phyloP scores from a whole-genome alignment of 345 rosid species.

The Eucalyptus melliodora region DNA sequence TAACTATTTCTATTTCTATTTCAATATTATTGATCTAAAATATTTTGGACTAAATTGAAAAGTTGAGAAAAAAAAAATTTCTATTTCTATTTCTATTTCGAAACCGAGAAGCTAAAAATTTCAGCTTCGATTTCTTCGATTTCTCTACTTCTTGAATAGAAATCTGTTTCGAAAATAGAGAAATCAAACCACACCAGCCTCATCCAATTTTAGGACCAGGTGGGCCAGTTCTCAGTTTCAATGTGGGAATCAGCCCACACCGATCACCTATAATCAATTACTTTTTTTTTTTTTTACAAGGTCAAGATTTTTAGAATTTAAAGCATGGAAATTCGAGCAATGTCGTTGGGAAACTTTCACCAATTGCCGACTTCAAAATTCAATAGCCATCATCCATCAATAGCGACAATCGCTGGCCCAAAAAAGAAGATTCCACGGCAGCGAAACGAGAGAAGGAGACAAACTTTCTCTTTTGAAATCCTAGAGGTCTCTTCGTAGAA shows the following conservation, averaged over 20 bases:
- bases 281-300: not conserved
- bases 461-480: not conserved
- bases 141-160: too few relatives aligned
- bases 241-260: too few relatives aligned
- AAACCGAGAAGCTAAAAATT: too few relatives aligned
- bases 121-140: too few relatives aligned
- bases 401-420: not conserved
- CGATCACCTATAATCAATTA: not conserved
- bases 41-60: too few relatives aligned
- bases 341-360: not conserved
- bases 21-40: too few relatives aligned
- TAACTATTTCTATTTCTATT: too few relatives aligned
- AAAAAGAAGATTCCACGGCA: not conserved
- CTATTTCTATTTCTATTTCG: too few relatives aligned
- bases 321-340: not conserved
- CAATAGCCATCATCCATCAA: not conserved
- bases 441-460: not conserved
- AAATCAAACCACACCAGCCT: not conserved
- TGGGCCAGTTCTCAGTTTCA: not conserved
- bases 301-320: not conserved
- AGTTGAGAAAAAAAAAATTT: too few relatives aligned
- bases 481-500: not conserved
- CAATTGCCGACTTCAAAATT: not conserved
- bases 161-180: too few relatives aligned
- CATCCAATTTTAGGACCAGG: accelerated